A percentile compares a stretch with the other conserved stretches of the same genome.
phyloP scores from a whole-genome alignment of 164 flowering plant species.

The Chloranthus sessilifolius region DNA sequence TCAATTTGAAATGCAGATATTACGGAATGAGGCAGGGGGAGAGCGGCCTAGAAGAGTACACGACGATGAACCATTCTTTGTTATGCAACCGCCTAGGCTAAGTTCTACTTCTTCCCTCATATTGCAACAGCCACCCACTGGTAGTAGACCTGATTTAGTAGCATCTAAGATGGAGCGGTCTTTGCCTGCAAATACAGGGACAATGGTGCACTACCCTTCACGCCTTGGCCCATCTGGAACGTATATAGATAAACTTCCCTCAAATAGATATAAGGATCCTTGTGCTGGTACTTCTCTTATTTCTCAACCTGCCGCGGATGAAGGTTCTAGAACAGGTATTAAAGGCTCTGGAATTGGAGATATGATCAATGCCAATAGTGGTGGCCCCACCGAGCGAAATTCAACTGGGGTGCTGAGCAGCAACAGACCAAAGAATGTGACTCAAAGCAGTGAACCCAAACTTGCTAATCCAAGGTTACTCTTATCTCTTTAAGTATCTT shows the following conservation, averaged over 20 bases:
- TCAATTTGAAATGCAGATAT: conserved; percentile 39
- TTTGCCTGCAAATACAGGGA: conserved; percentile 29
- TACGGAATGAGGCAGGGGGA: conserved; percentile 44
- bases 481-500: too few relatives aligned
- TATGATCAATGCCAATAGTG: conserved; percentile 31
- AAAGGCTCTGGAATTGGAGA: conserved; percentile 71
- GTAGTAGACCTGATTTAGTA: conserved; percentile 38
- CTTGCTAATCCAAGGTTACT: conserved; percentile 40
- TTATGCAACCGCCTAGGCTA: conserved; percentile 46
- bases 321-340: conserved; percentile 92
- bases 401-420: conserved; percentile 28
- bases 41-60: conserved; percentile 48
- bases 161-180: conserved; percentile 56
- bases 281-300: conserved; percentile 48
- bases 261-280: conserved; percentile 48
- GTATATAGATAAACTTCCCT: conserved; percentile 37
- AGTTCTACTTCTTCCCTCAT: conserved; percentile 36
- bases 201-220: conserved; percentile 37
- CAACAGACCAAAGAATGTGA: conserved; percentile 35
- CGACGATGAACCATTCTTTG: conserved; percentile 43
- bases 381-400: conserved; percentile 27
- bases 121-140: conserved; percentile 36
- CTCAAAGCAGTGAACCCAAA: conserved; percentile 40
- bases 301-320: conserved; percentile 86
- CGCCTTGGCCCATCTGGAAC: conserved; percentile 43